Base-by-base conservation (phyloP, 371 early-diverging fungal genomes). In the Rhizomucor pusillus region DNA sequence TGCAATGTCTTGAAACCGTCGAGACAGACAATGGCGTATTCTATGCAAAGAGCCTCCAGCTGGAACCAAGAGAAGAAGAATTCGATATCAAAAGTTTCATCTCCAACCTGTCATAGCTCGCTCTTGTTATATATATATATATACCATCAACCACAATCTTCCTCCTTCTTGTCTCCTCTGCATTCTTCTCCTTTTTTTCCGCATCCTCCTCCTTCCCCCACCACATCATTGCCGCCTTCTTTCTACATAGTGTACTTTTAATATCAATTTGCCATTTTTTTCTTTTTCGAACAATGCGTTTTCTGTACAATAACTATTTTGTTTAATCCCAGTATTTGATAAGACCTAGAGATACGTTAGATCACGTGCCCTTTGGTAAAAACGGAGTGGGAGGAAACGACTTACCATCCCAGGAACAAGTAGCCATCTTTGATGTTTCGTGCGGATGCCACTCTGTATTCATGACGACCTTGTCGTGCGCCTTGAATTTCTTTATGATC, bases 331-430 rank as follows among this genome's bases (percentile, higher is more conserved):
- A 41, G 11, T 41, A 41, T 19, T 41, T 41, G 19, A 41, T 41
- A 16, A 41, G 19, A 41, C 41, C 41, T 41, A 19, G 16, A 41
- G 19, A 16, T 19, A 41, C 11, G 41, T 5, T 5, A 19, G 3
- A 11, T 19, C 19, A 16, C 9, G 41, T 41, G 19, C 5, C 12
- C 5, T 41, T 11, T n/a, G n/a, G n/a, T n/a, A n/a, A n/a, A n/a
- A n/a, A n/a, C n/a, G n/a, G n/a, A n/a, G n/a, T n/a, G n/a, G n/a
- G n/a, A n/a, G n/a, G n/a, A n/a, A n/a, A 3, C 1, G 7, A 40
- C 56, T 86, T 87, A 24, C 94, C 94, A 68, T 98, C 98, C 97
- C 97, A 97, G 41, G 89, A 87, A 65, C 94, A 93, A 16, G 99
- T 95, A 3, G 91, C 94, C 24, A 98, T 86, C 59, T 93, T 90